Evolutionary conservation across 2,329 filamentous ascomycete genomes (phyloP).

Genomic region (Didymella pinodella): DNA sequence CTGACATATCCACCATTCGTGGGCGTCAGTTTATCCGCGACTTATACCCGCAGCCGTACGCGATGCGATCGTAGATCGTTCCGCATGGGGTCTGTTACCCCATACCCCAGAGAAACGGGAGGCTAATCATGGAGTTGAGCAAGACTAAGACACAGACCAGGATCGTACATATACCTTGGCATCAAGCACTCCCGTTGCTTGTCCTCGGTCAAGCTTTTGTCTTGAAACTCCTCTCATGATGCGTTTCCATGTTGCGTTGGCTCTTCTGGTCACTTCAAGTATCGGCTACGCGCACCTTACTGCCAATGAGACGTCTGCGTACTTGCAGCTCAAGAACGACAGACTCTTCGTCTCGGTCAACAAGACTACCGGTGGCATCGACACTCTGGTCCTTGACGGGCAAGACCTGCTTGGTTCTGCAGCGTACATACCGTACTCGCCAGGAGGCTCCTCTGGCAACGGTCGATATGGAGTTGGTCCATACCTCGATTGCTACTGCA

Average conservation of each 20-base stretch:
- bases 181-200: constrained; percentile 2
- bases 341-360: constrained; percentile 13
- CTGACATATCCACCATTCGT: background rate
- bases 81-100: background rate
- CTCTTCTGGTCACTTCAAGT: background rate
- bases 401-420: constrained; percentile 9
- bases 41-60: constrained; percentile 6
- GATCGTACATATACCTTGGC: constrained; percentile 8
- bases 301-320: constrained; percentile 18
- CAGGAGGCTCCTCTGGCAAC: constrained; percentile 17
- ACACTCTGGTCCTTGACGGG: constrained; percentile 3
- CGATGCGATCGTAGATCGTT: background rate
- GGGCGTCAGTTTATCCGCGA: constrained; percentile 4
- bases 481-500: constrained; percentile 71
- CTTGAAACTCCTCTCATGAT: background rate
- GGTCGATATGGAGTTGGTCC: constrained; percentile 50
- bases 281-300: constrained; percentile 5
- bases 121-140: background rate
- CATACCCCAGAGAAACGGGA: constrained; percentile 5
- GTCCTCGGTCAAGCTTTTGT: background rate
- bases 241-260: background rate
- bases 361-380: constrained; percentile 6
- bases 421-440: constrained; percentile 16
- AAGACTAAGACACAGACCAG: background rate
- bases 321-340: constrained; percentile 18